Conservation (phyloP, 345 rosid species). For the Xanthoceras sorbifolium region DNA sequence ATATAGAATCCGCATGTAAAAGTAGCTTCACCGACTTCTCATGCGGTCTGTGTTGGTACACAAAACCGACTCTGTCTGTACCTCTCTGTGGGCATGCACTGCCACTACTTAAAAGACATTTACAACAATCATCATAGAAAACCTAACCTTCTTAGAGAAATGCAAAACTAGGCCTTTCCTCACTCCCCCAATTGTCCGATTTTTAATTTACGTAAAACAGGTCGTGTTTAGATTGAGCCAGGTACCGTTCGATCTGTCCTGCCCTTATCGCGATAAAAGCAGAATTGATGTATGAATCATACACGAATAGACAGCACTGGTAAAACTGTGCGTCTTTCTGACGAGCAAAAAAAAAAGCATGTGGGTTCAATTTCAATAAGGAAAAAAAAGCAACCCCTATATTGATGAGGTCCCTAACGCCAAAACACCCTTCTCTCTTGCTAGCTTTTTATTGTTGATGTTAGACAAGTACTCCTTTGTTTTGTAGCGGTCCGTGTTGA, state of each 20-base stretch:
- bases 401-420: conserved; percentile 5
- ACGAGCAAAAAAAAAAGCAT: not conserved
- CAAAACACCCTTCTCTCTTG: not conserved
- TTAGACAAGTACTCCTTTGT: conserved; percentile 23
- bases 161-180: not conserved
- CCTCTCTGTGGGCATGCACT: not conserved
- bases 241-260: too few species aligned
- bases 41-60: too few species aligned
- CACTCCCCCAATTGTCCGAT: not conserved
- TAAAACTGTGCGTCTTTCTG: not conserved
- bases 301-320: not conserved
- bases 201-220: too few species aligned
- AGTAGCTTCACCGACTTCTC: conserved; percentile 5
- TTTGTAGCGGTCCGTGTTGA: conserved; percentile 29
- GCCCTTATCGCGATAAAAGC: not conserved
- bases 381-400: not conserved
- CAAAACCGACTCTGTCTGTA: not conserved
- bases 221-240: too few species aligned
- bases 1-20: too few species aligned
- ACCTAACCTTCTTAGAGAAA: not conserved
- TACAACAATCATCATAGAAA: conserved; percentile 5
- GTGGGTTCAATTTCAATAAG: conserved; percentile 11
- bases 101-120: too few species aligned
- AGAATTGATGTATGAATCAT: not conserved
- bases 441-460: not conserved